A percentile compares a stretch with the other conserved stretches of the same genome.
Conservation (phyloP, 257 asterid genomes). For the Rauvolfia tetraphylla region DNA sequence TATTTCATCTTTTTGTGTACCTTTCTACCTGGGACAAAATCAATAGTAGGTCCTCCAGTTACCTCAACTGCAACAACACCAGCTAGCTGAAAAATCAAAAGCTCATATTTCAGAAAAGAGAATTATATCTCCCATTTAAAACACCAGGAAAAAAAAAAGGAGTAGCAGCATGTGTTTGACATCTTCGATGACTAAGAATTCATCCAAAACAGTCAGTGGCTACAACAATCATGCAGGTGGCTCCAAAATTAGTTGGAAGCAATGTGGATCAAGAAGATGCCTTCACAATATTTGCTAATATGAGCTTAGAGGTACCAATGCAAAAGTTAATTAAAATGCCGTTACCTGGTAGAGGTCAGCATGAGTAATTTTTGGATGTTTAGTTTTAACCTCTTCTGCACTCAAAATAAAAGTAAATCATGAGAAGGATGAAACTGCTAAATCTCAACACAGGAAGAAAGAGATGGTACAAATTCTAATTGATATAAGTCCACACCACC, state of each 20-base stretch:
- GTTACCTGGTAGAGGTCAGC: conserved; percentile 93
- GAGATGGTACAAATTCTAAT: background rate
- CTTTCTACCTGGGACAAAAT: conserved; percentile 78
- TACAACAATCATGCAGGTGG: background rate
- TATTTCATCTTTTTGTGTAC: conserved; percentile 23
- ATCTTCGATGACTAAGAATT: background rate
- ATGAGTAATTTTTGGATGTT: conserved; percentile 64
- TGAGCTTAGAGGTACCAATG: background rate
- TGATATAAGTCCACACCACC: background rate
- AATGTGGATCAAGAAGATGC: background rate
- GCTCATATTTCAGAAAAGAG: background rate
- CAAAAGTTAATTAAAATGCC: background rate
- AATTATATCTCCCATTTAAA: background rate
- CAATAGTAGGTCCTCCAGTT: conserved; percentile 77
- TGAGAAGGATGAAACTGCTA: background rate
- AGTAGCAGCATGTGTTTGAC: background rate
- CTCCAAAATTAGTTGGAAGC: background rate
- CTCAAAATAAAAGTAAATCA: conserved; percentile 15
- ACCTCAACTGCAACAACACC: conserved; percentile 88
- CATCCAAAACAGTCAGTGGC: background rate
- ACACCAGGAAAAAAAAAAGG: background rate
- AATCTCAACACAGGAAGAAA: background rate
- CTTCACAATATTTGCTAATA: background rate
- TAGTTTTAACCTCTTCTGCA: conserved; percentile 72
- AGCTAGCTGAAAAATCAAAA: conserved; percentile 54